A percentile compares a stretch with the other conserved stretches of the same genome.
phyloP scores from a whole-genome alignment of 441 rosid genomes.

The Pelargonium cotyledonis region DNA sequence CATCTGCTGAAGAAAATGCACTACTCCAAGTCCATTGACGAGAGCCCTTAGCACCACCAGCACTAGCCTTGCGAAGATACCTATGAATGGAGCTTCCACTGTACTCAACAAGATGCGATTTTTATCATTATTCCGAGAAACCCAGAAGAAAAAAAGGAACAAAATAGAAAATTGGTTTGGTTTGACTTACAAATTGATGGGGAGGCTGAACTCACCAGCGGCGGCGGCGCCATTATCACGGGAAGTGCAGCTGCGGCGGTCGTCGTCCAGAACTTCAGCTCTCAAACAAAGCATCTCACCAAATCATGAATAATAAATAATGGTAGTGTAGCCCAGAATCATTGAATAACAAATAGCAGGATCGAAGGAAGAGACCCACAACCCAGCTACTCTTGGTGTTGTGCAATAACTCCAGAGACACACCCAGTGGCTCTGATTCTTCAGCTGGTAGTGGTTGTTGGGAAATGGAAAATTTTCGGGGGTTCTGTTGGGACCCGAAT shows the following conservation, averaged over 20 bases:
- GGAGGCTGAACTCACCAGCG: not conserved
- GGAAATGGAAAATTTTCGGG: not conserved
- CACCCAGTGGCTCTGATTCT: not conserved
- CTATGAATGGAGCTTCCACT: constrained; percentile 9
- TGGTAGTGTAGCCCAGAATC: not conserved
- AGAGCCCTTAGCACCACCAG: constrained; percentile 5
- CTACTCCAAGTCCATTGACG: constrained; percentile 8
- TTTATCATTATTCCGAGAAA: not conserved
- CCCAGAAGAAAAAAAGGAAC: not conserved
- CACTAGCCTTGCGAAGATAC: constrained; percentile 5
- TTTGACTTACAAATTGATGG: constrained; percentile 1
- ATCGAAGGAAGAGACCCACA: constrained; percentile 1
- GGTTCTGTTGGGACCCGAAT: not conserved
- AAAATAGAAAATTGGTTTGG: not conserved
- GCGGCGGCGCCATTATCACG: not conserved
- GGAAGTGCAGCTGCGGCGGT: not conserved
- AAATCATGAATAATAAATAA: not conserved
- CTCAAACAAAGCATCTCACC: constrained; percentile 2
- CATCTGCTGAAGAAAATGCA: not conserved
- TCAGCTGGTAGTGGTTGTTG: constrained; percentile 1
- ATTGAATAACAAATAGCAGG: not conserved
- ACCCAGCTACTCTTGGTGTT: too few relatives aligned
- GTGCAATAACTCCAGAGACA: not conserved
- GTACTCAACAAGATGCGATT: not conserved
- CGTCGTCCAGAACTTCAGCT: not conserved